Conservation (phyloP, 2,329 filamentous ascomycete genomes). For the Cryoendolithus antarcticus region DNA sequence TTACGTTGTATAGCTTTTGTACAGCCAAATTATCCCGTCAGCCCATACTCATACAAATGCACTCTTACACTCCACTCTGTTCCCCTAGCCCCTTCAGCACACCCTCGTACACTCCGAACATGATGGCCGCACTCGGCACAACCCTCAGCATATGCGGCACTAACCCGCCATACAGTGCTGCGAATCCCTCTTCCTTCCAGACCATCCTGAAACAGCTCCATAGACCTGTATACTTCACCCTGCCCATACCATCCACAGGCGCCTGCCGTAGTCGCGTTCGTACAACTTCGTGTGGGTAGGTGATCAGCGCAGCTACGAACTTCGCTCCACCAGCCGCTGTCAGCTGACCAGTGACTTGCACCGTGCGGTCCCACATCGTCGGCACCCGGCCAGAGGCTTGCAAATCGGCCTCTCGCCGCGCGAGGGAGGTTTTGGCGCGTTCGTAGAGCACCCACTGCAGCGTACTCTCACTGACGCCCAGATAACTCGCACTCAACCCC, state of each 20-base stretch:
- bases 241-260: slow-evolving; percentile 41
- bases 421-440: slow-evolving; percentile 67
- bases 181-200: slow-evolving; percentile 77
- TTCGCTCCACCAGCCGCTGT: slow-evolving; percentile 74
- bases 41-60: not conserved
- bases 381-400: slow-evolving; percentile 47
- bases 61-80: slow-evolving; percentile 26
- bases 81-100: slow-evolving; percentile 36
- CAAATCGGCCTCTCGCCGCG: slow-evolving; percentile 46
- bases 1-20: no score
- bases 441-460: slow-evolving; percentile 93
- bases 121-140: slow-evolving; percentile 86
- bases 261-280: slow-evolving; percentile 76
- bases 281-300: slow-evolving; percentile 87
- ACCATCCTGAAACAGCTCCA: slow-evolving; percentile 80
- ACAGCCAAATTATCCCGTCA: no score
- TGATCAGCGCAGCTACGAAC: slow-evolving; percentile 67
- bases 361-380: slow-evolving; percentile 59
- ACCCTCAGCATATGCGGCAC: slow-evolving; percentile 85
- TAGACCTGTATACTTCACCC: slow-evolving; percentile 76
- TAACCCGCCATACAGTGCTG: slow-evolving; percentile 80
- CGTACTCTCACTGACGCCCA: slow-evolving; percentile 81
- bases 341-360: slow-evolving; percentile 68
- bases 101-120: slow-evolving; percentile 73
- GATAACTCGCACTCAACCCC: slow-evolving; percentile 79